These are phyloP conservation scores for Thermomyces lanuginosus DNA, from an alignment of 2,329 filamentous ascomycete genomes.

Conservation along the genomic window DNA sequence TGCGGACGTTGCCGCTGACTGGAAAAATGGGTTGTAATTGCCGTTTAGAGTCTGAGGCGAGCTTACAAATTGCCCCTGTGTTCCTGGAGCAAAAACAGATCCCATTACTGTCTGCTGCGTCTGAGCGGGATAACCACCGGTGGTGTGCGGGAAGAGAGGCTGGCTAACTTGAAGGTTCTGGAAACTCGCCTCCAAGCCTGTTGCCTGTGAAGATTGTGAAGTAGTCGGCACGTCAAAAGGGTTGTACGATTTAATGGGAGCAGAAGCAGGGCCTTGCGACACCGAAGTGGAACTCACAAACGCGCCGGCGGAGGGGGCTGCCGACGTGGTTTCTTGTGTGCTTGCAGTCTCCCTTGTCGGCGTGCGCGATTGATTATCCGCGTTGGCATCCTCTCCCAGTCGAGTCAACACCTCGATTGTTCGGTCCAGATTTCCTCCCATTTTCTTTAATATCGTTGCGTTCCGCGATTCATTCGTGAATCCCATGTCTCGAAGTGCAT, in stretches of 20 bases:
- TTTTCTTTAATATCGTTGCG: constrained; percentile 59
- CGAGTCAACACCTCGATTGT: constrained; percentile 72
- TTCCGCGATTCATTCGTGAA: constrained; percentile 75
- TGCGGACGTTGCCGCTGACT: constrained; percentile 16
- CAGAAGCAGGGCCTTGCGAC: constrained; percentile 14
- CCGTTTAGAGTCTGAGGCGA: constrained; percentile 21
- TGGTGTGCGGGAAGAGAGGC: constrained; percentile 59
- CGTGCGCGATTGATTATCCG: constrained; percentile 41
- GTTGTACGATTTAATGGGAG: constrained; percentile 37
- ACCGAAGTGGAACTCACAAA: constrained; percentile 1
- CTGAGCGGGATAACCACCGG: constrained; percentile 41
- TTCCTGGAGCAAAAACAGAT: constrained; percentile 25
- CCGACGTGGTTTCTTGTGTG: no score
- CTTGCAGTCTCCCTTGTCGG: no score
- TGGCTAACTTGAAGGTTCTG: constrained; percentile 58
- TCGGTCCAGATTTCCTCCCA: constrained; percentile 71
- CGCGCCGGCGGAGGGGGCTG: constrained; percentile 3
- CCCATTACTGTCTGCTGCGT: constrained; percentile 26
- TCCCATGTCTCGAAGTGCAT: constrained; percentile 72
- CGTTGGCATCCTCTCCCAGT: constrained; percentile 61
- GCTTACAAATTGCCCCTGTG: constrained; percentile 19
- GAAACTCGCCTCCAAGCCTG: constrained; percentile 49
- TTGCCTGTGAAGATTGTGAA: constrained; percentile 12
- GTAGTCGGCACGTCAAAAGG: constrained; percentile 43
- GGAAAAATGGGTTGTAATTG: constrained; percentile 30